Evolutionary conservation across 345 rosid species (phyloP), one percentile per base, ranked within the genome.

Genomic region (Citrus trifoliata): DNA sequence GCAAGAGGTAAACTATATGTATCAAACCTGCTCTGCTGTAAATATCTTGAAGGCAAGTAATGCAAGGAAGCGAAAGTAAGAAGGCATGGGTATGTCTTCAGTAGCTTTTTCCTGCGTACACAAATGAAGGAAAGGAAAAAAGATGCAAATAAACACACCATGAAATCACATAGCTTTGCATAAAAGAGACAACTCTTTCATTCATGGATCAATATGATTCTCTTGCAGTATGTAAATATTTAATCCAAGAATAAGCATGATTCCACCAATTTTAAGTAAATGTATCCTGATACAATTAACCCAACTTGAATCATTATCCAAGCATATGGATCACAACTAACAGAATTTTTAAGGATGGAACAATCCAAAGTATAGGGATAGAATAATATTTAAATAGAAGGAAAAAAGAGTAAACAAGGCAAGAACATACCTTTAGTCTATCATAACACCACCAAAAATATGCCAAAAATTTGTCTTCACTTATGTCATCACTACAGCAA

Each of bases 361-460:
- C 7, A 61, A 69, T 32, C 61, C 40, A 18, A 62, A 42, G 16
- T 37, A 68, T 46, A 48, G 6, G n/a, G 14, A 73, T 3, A 68
- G 48, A 10, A 10, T 27, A 55, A 69, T 27, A 53, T 24, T 32
- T 33, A 70, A 24, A 60, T 3, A 58, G 51, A 35, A 28, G 27
- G 59, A 6, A 21, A 65, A n/a, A 16, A 16, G 48, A 42, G 71
- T 13, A 13, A 74, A 33, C 25, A 37, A 38, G 58, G 56, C 62
- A 13, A 64, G 28, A 72, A 22, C 73, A 46, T 78, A 94, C 99
- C 98, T 96, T 96, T n/a, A 96, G 89, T 67, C 88, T 89, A 72
- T 88, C 89, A 80, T 84, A 93, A 83, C 99, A 96, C 93, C 94
- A 93, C 99, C 99, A 94, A 85, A 96, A 96, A 87, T 96, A 94